Evolutionary conservation across 805 yeast species (phyloP).

Genomic region (Kazachstania africana): DNA sequence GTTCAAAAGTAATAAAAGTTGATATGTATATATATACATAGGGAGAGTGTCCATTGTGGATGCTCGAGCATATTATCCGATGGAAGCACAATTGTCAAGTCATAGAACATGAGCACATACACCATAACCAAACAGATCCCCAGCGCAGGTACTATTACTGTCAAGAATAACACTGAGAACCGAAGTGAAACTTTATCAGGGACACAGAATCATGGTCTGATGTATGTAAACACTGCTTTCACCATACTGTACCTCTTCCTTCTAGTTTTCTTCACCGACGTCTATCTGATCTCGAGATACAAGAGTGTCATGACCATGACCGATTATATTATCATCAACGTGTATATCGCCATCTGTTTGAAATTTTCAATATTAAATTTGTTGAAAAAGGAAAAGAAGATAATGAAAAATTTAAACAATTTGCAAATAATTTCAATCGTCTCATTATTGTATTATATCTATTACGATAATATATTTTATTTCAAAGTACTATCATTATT

Average conservation of each 20-base stretch:
- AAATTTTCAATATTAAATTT: conserved; percentile 32
- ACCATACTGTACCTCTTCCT: conserved; percentile 4
- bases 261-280: conserved; percentile 16
- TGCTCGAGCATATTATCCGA: too few relatives aligned
- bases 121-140: too few relatives aligned
- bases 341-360: conserved; percentile 43
- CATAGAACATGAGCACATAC: too few relatives aligned
- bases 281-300: conserved; percentile 14
- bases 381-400: neutral
- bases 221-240: too few relatives aligned
- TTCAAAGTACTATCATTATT: conserved; percentile 23
- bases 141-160: too few relatives aligned
- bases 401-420: conserved; percentile 45
- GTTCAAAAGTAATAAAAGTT: too few relatives aligned
- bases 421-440: conserved; percentile 49
- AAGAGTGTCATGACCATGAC: conserved; percentile 23
- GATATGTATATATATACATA: too few relatives aligned
- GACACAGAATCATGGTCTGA: too few relatives aligned
- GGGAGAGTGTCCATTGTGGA: too few relatives aligned
- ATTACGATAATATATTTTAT: conserved; percentile 25
- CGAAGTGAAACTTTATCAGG: too few relatives aligned
- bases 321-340: conserved; percentile 37
- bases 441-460: conserved; percentile 33
- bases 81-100: too few relatives aligned
- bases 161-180: too few relatives aligned